Percentiles rank a stretch among this genome's conserved stretches.
These are phyloP conservation scores for Colletotrichum truncatum DNA, from an alignment of 2,329 filamentous ascomycete species.

Conservation along the genomic window DNA sequence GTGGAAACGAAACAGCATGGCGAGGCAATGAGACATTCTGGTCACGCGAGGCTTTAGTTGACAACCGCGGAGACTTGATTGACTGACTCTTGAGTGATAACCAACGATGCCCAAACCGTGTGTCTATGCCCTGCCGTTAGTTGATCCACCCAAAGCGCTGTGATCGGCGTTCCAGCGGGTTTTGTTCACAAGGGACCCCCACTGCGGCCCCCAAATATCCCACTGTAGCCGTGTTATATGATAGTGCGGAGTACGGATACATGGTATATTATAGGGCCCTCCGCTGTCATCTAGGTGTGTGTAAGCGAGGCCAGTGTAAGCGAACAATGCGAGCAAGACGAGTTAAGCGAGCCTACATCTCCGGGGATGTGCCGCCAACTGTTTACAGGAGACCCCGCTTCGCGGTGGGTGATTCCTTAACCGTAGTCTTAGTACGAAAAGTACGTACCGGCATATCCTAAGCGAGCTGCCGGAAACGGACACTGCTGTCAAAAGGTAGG, in stretches of 20 bases:
- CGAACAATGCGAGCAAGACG: not conserved
- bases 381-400: no score
- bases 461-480: constrained; percentile 1
- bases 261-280: no score
- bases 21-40: no score
- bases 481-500: not conserved
- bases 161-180: not conserved
- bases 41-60: no score
- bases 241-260: no score
- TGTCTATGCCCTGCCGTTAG: not conserved
- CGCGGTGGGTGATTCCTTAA: no score
- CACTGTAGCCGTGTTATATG: no score
- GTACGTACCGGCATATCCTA: not conserved
- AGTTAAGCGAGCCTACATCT: not conserved
- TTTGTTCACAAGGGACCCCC: not conserved
- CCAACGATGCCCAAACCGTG: not conserved
- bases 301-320: not conserved
- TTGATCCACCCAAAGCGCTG: not conserved
- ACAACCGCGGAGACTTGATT: no score
- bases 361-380: not conserved
- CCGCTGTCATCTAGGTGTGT: no score
- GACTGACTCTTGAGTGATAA: no score
- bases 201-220: not conserved
- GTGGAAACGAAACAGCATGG: not conserved
- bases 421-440: no score